Evolutionary conservation across 345 rosid species (phyloP).

Genomic region (Salix exigua): DNA sequence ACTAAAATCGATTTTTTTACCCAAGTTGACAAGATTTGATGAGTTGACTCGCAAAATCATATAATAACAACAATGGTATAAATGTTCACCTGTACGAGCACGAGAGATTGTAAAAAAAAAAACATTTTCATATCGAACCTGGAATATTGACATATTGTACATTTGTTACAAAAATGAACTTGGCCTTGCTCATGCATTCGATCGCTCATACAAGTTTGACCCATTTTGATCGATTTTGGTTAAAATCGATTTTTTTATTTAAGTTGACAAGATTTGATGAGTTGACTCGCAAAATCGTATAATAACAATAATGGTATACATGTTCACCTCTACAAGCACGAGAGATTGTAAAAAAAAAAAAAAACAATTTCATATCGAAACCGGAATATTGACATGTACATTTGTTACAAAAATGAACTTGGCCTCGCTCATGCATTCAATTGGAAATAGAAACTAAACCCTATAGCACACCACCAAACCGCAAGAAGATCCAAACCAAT

Average conservation of each 20-base stretch:
- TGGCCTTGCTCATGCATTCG: not conserved
- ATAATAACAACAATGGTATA: no score
- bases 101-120: not conserved
- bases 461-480: not conserved
- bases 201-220: no score
- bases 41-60: no score
- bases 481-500: conserved; percentile 2
- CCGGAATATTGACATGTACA: not conserved
- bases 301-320: no score
- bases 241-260: no score
- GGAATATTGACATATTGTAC: not conserved
- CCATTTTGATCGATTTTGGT: no score
- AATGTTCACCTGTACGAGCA: not conserved
- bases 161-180: conserved; percentile 3
- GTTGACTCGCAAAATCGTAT: no score
- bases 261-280: no score
- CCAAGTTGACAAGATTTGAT: no score
- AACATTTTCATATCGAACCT: not conserved
- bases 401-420: conserved; percentile 1
- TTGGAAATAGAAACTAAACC: not conserved
- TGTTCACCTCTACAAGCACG: not conserved
- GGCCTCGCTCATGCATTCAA: not conserved
- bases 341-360: not conserved
- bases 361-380: not conserved
- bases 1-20: no score